Evolutionary conservation across 169 alveolate genomes (phyloP), one percentile per base, ranked within the genome.

Genomic region (Plasmodium inui): DNA sequence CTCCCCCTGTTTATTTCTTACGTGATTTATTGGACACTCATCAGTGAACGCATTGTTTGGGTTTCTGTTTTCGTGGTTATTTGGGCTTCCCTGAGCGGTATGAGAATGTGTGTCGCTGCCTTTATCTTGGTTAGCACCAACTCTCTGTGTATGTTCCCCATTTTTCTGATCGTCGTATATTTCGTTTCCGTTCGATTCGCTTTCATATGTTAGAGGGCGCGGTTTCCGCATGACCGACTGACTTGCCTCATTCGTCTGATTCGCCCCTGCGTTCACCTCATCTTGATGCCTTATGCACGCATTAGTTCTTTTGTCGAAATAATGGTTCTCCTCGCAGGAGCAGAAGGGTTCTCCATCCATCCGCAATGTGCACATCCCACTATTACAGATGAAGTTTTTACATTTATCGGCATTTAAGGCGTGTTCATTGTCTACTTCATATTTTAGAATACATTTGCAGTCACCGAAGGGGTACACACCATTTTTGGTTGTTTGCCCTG

Each of bases 311-410:
- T 74, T 37, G 46, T 86, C 93, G 81, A 86, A 86, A 86, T 86
- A 86, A 44, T 74, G 80, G 17, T 76, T 86, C 26, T 86, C 93
- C 67, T 53, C 78, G 44, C 93, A 86, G 39, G 93, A 86, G 70
- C 93, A 86, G 71, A 74, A 28, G 17, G 93, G 93, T 28, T 86
- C 73, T 86, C 93, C 93, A 76, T 76, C 81, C 81, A 39, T 30
- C 28, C 41, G 84, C 71, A 55, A 70, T 46, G 93, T 76, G 67
- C 93, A 86, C 3, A 86, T 55, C 17, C 93, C 86, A 17, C 19
- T 73, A 8, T 28, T 57, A 44, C 93, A 86, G 19, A 26, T 78
- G 61, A 86, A 86, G 71, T 55, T 76, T 74, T 86, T 80, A n/a
- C 93, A 86, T 74, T 86, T 86, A 32, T 76, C 67, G 19, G 50